Conservation (phyloP, 768 basidiomycete species). For the Tricholoma sp. region DNA sequence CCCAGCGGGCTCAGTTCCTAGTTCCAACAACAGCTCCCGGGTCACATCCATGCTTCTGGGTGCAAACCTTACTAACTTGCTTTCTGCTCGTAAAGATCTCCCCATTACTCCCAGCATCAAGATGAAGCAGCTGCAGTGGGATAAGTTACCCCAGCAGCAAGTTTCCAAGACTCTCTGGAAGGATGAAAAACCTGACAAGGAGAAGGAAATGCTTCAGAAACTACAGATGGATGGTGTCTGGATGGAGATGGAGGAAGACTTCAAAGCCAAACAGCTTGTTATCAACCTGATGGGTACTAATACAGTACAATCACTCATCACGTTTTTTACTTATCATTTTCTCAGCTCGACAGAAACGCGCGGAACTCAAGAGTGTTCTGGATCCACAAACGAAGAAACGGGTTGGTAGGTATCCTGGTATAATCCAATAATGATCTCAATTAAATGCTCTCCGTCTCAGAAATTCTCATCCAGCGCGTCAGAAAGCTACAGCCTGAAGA, state of each 20-base stretch:
- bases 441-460: slow-evolving; percentile 33
- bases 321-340: slow-evolving; percentile 12
- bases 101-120: slow-evolving; percentile 79
- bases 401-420: slow-evolving; percentile 59
- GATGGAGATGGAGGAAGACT: slow-evolving; percentile 96
- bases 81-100: slow-evolving; percentile 77
- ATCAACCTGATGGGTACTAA: slow-evolving; percentile 78
- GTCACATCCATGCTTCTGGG: slow-evolving; percentile 53
- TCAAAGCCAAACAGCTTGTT: slow-evolving; percentile 93
- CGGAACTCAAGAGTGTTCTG: slow-evolving; percentile 87
- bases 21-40: slow-evolving; percentile 44
- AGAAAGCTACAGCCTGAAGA: slow-evolving; percentile 82
- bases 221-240: slow-evolving; percentile 84
- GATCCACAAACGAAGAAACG: slow-evolving; percentile 90
- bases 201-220: slow-evolving; percentile 77
- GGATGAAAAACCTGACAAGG: slow-evolving; percentile 60
- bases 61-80: slow-evolving; percentile 48
- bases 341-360: slow-evolving; percentile 74
- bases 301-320: slow-evolving; percentile 1
- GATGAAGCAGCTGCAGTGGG: slow-evolving; percentile 99
- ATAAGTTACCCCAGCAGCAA: slow-evolving; percentile 90
- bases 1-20: slow-evolving; percentile 25
- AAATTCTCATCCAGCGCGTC: slow-evolving; percentile 88
- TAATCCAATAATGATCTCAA: neutral
- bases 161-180: slow-evolving; percentile 85